Base-by-base conservation (phyloP, 2,329 filamentous ascomycete species). In the Xylariales sp. region DNA sequence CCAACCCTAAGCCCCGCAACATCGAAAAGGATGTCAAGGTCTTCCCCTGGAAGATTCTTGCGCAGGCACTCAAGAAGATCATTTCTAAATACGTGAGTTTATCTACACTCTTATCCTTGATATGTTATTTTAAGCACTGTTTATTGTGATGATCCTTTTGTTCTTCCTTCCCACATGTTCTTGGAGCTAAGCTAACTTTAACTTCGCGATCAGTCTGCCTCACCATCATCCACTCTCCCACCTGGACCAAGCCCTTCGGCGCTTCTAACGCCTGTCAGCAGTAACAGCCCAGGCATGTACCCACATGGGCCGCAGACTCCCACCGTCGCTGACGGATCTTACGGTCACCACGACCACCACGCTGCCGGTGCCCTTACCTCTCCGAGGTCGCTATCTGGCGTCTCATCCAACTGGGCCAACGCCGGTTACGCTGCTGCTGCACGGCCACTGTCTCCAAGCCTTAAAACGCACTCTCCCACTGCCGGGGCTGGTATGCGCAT, bases 11-110 rank as follows among this genome's bases (percentile, higher is more conserved):
- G 65, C 93, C 93, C 14, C 78, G 93, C 45, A 96, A 97, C 57
- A 98, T 98, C 48, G 93, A 97, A 69, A 98, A 98, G 68, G 91
- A 97, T 55, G 90, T 98, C 57, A 98, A 98, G 67, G 93, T 97
- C 11, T 98, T 97, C 56, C 85, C 89, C 5, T 98, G 93, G 93
- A 93, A 89, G 62, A 88, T 93, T 43, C 73, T 98, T 30, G 78
- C 79, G 33, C 77, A 81, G 43, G 91, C 93, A 0, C 74, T 98
- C 48, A 95, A 94, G 75, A 98, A 98, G 72, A 97, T 98, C 55
- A 95, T 98, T 59, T 83, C 88, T 54, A 98, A 98, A 84, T 98
- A 97, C 63, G 56, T 60, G 37, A 54, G 54, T 53, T 12, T 14
- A 6, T n/a, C 31, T n/a, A 11, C 31, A 33, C 20, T 17, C 15